Base-by-base conservation (phyloP, 1,139 yeast species). In the Hansenula sp. region DNA sequence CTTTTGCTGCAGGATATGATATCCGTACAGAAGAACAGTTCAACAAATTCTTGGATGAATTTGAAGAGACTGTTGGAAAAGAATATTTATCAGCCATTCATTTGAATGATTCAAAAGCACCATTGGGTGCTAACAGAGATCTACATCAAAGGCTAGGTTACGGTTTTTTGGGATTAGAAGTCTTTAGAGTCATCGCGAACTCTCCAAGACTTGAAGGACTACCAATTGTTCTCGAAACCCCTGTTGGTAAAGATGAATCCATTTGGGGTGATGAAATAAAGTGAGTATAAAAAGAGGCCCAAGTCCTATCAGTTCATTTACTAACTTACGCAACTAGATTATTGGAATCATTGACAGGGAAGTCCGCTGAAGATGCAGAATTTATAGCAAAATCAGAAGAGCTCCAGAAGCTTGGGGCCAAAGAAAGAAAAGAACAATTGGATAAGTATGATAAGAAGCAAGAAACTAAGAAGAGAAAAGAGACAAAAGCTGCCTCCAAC, bases 1-100 rank as follows among this genome's bases (percentile, higher is more conserved):
- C 96, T 0, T 88, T 85, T 69, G 97, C 97, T 1, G 96, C 97
- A 0, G 98, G 98, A 1, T 90, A 87, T 61, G 97, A 94, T 57
- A 72, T 92, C 33, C 63, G 80, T n/a, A 69, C 75, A 2, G 71
- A 72, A 44, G 75, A 69, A 21, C 60, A 68, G 11, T 86, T 81
- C 62, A 66, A 72, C 19, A 66, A 65, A 36, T 89, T 92, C 59
- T 85, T 96, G 92, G 57, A 63, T 8, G 64, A 78, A 34, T 92
- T 86, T 60, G 97, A 89, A 52, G 61, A 68, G 4, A 69, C 73
- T 9, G 71, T 92, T 21, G 98, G 98, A 0, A 66, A 75, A 53
- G 65, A 87, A 50, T 89, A 84, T 59, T 68, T 92, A 36, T 66
- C 80, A 29, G 92, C 95, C 0, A 74, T 92, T 41, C 98, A 92